Evolutionary conservation across 176 grass and related monocot species (phyloP), one percentile per base, ranked within the genome.

Genomic region (Dendrocalamus sinicus): DNA sequence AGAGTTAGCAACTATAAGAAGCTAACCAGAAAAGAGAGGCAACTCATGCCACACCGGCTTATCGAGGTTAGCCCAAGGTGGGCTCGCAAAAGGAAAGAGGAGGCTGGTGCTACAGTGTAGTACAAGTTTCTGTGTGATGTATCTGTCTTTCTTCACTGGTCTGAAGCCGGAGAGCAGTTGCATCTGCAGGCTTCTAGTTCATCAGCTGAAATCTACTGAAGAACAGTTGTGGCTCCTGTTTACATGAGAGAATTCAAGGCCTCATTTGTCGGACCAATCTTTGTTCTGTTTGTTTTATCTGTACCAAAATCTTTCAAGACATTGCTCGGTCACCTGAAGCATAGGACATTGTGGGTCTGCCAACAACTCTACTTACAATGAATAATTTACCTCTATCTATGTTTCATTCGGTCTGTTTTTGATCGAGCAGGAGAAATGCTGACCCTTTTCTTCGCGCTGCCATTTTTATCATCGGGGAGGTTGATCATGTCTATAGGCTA

Each of bases 1-100:
- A 90, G 96, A 54, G 93, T 95, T 64, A 98, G 89, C 73, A 98
- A 95, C 86, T 95, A 92, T 46, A 98, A 98, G 70, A 98, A 98
- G 77, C 76, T 98, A 12, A 95, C 95, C 40, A 90, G 89, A 60
- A 91, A 73, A 66, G 91, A 98, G 84, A 85, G 67, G 83, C 96
- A 95, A 70, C 89, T 95, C 32, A 90, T 98, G 80, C 96, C 93
- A 0, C 96, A 98, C 72, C 86, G 88, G 59, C 93, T 98, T 47
- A 95, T 98, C 5, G 91, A 98, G 83, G 89, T 89, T 52, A 95
- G 85, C 30, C 96, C 96, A 0, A 88, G 81, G 44, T 95, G 96
- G 96, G 86, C 86, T 67, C 43, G 86, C 77, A 98, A 89, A 70
- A 76, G 82, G 67, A 85, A 95, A 85, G 79, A 75, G 24, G 91